phyloP scores from a whole-genome alignment of 2,329 filamentous ascomycete genomes.

The Cytospora chrysosperma region DNA sequence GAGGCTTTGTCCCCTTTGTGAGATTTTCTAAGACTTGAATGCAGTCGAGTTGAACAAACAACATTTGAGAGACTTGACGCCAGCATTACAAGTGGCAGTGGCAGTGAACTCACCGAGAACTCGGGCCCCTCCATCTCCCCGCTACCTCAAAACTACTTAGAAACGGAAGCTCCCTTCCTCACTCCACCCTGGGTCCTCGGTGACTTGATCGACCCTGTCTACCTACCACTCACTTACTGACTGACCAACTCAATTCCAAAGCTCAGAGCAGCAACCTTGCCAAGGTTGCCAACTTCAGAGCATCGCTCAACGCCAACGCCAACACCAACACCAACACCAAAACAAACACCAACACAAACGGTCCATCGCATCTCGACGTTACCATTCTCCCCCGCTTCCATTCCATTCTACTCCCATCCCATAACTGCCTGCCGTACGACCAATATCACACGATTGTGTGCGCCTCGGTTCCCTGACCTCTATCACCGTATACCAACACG shows the following conservation, averaged over 20 bases:
- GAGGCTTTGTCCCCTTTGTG: neutral
- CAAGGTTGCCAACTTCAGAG: neutral
- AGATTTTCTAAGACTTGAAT: neutral
- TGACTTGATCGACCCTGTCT: neutral
- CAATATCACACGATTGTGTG: conserved; percentile 12
- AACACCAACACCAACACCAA: neutral
- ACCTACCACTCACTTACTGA: neutral
- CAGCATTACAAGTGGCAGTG: neutral
- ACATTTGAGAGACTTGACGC: neutral
- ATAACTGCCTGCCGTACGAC: neutral
- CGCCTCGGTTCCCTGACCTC: conserved; percentile 2
- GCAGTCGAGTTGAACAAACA: neutral
- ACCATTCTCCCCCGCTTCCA: no score
- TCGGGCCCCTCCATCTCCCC: neutral
- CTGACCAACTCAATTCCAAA: neutral
- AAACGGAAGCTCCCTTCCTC: neutral
- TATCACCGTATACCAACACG: neutral
- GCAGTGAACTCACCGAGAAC: neutral
- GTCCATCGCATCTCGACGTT: neutral
- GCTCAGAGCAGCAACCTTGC: no score
- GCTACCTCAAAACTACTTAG: neutral
- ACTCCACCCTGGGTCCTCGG: neutral
- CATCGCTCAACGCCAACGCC: neutral
- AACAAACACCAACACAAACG: no score
- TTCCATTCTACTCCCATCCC: neutral